A percentile compares a stretch with the other conserved stretches of the same genome.
These are phyloP conservation scores for Amborella trichopoda DNA, from an alignment of 164 flowering plant genomes.

Conservation along the genomic window DNA sequence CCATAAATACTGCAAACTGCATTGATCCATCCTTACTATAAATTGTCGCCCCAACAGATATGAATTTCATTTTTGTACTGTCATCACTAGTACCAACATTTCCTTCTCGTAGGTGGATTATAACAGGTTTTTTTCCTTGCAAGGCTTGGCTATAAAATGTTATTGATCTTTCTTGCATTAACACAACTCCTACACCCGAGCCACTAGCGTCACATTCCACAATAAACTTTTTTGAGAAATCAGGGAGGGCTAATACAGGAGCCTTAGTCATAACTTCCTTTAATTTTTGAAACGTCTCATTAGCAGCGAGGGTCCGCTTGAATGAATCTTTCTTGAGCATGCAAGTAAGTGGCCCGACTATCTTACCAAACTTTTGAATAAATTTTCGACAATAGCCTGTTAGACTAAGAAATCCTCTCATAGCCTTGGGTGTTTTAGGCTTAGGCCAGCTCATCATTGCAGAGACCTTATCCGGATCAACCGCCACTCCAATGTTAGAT, in stretches of 20 bases:
- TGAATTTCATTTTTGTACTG: not conserved
- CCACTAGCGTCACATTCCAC: not conserved
- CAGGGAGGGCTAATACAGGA: not conserved
- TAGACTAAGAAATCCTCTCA: not conserved
- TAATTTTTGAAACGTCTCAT: not conserved
- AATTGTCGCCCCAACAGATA: not conserved
- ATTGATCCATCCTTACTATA: not conserved
- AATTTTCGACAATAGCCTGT: not conserved
- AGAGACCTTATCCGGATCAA: not conserved
- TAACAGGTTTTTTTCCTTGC: not conserved
- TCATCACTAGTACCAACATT: not conserved
- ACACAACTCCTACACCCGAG: not conserved
- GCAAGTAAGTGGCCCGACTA: not conserved
- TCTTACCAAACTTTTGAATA: not conserved
- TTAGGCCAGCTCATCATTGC: not conserved
- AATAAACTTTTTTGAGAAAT: not conserved
- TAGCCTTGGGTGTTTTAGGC: not conserved
- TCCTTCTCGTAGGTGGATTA: not conserved
- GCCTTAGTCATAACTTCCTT: not conserved
- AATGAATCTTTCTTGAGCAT: not conserved
- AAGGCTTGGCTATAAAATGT: not conserved
- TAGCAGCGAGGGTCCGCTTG: not conserved
- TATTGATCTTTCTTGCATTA: not conserved
- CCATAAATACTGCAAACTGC: not conserved
- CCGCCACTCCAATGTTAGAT: not conserved